phyloP scores from a whole-genome alignment of 768 basidiomycete species.

The Termitomyces sp. region DNA sequence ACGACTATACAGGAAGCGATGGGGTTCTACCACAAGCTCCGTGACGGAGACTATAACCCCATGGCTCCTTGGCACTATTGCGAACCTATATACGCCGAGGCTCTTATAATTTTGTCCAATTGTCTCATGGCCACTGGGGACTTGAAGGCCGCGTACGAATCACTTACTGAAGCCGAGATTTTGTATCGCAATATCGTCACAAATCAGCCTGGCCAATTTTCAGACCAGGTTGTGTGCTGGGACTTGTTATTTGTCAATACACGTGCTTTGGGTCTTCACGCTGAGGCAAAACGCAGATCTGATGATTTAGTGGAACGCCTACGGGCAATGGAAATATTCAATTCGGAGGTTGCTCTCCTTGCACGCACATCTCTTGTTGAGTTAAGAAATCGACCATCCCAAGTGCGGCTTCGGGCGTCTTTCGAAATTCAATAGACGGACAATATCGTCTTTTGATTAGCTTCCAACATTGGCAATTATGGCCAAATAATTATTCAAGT shows the following conservation, averaged over 20 bases:
- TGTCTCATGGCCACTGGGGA: slow-evolving; percentile 3
- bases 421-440: background rate
- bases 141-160: background rate
- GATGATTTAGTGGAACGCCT: slow-evolving; percentile 1
- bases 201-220: background rate
- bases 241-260: slow-evolving; percentile 2
- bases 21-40: slow-evolving; percentile 3
- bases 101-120: background rate
- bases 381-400: slow-evolving; percentile 2
- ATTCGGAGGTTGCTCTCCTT: slow-evolving; percentile 4
- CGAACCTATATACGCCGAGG: slow-evolving; percentile 2
- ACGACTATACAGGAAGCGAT: slow-evolving; percentile 3
- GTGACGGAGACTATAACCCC: background rate
- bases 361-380: background rate
- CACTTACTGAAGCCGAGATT: slow-evolving; percentile 2
- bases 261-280: background rate
- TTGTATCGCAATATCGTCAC: background rate
- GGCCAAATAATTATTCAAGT: background rate
- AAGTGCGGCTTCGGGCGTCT: slow-evolving; percentile 1
- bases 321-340: slow-evolving; percentile 2
- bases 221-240: background rate
- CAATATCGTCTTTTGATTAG: background rate
- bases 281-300: background rate
- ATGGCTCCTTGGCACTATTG: slow-evolving; percentile 4
- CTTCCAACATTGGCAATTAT: background rate